Conservation (phyloP, 2,329 filamentous ascomycete species). For the Corniculantispora saksenae region DNA sequence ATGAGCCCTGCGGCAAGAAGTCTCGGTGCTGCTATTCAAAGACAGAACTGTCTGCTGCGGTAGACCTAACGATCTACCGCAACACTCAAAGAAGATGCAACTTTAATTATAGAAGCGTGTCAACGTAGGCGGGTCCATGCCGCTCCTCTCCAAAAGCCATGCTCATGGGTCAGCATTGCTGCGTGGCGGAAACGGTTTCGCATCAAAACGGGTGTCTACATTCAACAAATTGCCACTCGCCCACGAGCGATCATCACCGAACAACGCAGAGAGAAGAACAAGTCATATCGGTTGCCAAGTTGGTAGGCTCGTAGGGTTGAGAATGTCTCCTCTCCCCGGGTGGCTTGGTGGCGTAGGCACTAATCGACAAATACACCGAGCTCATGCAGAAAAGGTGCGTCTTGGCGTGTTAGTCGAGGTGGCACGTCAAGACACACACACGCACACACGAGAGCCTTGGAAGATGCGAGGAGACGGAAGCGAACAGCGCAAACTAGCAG, state of each 20-base stretch:
- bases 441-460: too few relatives aligned
- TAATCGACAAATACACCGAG: constrained; percentile 14
- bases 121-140: neutral
- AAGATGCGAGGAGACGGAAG: neutral
- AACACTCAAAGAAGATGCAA: neutral
- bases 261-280: neutral
- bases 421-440: too few relatives aligned
- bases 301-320: neutral
- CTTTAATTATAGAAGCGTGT: neutral
- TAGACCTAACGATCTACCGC: neutral
- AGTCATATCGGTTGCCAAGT: neutral
- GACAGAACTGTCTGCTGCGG: neutral
- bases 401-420: constrained; percentile 2
- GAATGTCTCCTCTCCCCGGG: neutral
- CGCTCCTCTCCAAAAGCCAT: neutral
- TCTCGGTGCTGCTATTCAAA: too few relatives aligned
- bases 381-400: neutral
- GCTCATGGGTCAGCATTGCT: neutral
- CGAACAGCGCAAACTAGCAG: neutral
- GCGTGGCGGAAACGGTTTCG: neutral
- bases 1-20: too few relatives aligned
- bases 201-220: neutral
- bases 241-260: too few relatives aligned
- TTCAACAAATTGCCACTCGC: neutral
- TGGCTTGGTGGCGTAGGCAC: constrained; percentile 5